Base-by-base conservation (phyloP, 2,329 filamentous ascomycete species). In the Aureobasidium sp. region DNA sequence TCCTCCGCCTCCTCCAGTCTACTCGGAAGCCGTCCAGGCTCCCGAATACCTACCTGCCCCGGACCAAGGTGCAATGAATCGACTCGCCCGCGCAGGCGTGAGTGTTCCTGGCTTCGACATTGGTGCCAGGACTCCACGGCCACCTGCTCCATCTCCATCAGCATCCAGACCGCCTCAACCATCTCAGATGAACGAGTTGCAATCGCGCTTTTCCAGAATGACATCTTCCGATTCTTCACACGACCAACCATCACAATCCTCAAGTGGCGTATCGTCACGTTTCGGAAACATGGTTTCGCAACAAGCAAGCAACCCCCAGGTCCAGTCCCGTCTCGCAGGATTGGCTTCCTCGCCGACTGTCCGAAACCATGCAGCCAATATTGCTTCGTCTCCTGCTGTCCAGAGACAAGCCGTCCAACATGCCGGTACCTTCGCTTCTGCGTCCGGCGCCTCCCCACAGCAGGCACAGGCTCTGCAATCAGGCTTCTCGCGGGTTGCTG, bases 91-190 rank as follows among this genome's bases (percentile, higher is more conserved):
- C 38, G 86, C 89, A 0, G 91, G 91, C 0, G 79, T 96, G 6
- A 88, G 86, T 0, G 89, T 96, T 0, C 87, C 90, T 0, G 87
- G 82, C 0, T 77, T 96, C 4, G 88, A 88, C 5, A 95, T 95
- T 63, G 85, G 84, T 3, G 71, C 69, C 49, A 74, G 65, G 60
- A 67, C 67, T n/a, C 70, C 53, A 29, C 55, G 55, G n/a, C 49
- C 43, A 7, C 33, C 62, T 23, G 69, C 62, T 71, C 70, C 43
- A 15, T n/a, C 45, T 9, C 23, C 46, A 7, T 29, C 60, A n/a
- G 59, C 65, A 75, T 73, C 63, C 78, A 43, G 68, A 68, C 37
- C 65, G 65, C 29, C 69, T 66, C 61, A 70, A 67, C 57, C 68
- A 40, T 68, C 74, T 33, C 84, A 85, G 46, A 73, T 90, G 61